These are phyloP conservation scores for Yamadazyma diddensiae DNA, from an alignment of 1,139 yeast genomes.

Conservation along the genomic window DNA sequence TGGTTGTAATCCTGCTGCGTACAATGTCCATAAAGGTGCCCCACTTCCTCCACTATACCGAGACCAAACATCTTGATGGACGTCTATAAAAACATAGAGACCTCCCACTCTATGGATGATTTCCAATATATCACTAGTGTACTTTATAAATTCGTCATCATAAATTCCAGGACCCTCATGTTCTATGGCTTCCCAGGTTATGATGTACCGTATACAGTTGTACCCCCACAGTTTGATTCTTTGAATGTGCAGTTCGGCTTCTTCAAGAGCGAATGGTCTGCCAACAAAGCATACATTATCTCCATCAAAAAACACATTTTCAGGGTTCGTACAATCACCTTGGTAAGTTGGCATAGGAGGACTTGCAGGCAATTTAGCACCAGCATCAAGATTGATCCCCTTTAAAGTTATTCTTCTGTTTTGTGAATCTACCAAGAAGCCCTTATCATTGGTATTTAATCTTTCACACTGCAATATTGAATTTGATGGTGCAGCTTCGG, in stretches of 20 bases:
- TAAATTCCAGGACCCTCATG: slow-evolving; percentile 84
- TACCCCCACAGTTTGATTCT: slow-evolving; percentile 80
- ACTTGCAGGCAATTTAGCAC: slow-evolving; percentile 63
- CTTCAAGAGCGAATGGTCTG: slow-evolving; percentile 73
- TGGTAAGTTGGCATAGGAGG: slow-evolving; percentile 56
- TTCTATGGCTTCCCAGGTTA: slow-evolving; percentile 93
- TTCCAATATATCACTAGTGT: slow-evolving; percentile 60
- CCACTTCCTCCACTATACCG: slow-evolving; percentile 92
- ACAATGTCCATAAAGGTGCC: slow-evolving; percentile 93
- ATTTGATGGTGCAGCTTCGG: slow-evolving; percentile 6
- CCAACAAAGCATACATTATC: slow-evolving; percentile 77
- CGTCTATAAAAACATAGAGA: slow-evolving; percentile 76
- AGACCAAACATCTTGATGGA: slow-evolving; percentile 96
- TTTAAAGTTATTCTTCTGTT: slow-evolving; percentile 65
- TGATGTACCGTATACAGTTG: slow-evolving; percentile 70
- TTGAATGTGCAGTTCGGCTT: slow-evolving; percentile 64
- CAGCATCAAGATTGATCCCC: slow-evolving; percentile 82
- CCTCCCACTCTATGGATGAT: slow-evolving; percentile 66
- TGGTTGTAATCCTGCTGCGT: slow-evolving; percentile 91
- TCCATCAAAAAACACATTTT: slow-evolving; percentile 60
- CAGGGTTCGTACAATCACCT: slow-evolving; percentile 41
- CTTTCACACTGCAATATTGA: slow-evolving; percentile 29
- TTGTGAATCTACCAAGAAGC: slow-evolving; percentile 56
- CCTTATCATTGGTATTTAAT: slow-evolving; percentile 37
- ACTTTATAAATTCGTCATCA: slow-evolving; percentile 74